Evolutionary conservation across 2,329 filamentous ascomycete species (phyloP), one percentile per base, ranked within the genome.

Genomic region (Claviceps capensis): DNA sequence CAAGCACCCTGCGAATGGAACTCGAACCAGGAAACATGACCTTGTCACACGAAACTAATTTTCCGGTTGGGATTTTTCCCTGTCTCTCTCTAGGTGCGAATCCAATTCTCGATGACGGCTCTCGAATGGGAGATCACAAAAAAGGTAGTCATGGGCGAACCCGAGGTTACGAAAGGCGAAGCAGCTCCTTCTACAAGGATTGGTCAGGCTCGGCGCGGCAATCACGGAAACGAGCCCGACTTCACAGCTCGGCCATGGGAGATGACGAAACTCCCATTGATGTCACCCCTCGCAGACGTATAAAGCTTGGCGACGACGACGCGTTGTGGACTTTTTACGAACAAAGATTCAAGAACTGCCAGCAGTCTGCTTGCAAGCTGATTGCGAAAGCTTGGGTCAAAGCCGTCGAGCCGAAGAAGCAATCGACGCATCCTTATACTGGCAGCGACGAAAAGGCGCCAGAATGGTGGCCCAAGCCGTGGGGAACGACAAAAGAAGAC

Each of bases 311-410:
- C 19, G 74, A 84, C 54, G 63, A 70, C 1, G 65, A 73, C 2
- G 74, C 74, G 1, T 70, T 85, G 1, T 76, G 75, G 67, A 70
- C 70, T 8, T 82, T 83, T 56, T 84, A 85, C 57, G 71, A 77
- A 47, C 72, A 75, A 42, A 70, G 79, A 1, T 81, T 88, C 61
- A 79, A 77, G 56, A 76, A 77, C 53, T 77, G 84, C 58, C 84
- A 88, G 59, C 85, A 89, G 59, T 76, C 79, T 1, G 78, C 81
- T 6, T 84, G 82, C 67, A 88, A 88, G 65, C 69, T 82, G 26
- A 81, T 88, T 50, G 81, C 81, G 37, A 89, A 88, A 63, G 82
- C 79, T 11, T 88, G 85, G 79, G 81, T 89, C 54, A 87, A 87
- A 61, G 74, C 79, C 1, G 79, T 88, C 2, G 83, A 86, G 59